Percentiles rank a stretch among this genome's conserved stretches.
phyloP scores from a whole-genome alignment of 192 early-diverging fungal species.

The Haplosporangium gracile region DNA sequence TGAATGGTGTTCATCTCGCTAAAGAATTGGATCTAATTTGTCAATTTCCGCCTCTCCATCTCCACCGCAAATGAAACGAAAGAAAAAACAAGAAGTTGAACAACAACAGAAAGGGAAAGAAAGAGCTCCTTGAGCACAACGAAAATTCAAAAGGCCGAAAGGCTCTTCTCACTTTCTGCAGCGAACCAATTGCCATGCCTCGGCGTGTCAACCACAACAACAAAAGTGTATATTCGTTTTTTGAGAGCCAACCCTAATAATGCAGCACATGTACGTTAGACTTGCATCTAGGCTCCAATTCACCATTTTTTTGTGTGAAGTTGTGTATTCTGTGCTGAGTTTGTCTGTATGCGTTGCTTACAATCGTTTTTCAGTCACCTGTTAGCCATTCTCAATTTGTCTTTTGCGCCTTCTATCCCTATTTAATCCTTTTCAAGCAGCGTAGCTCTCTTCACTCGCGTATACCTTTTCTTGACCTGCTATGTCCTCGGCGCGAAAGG shows the following conservation, averaged over 20 bases:
- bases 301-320: background rate
- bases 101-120: background rate
- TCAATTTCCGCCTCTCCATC: background rate
- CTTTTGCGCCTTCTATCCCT: too few relatives aligned
- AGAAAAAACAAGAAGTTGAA: background rate
- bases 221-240: background rate
- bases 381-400: too few relatives aligned
- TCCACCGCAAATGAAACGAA: background rate
- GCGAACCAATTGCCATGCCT: constrained; percentile 8
- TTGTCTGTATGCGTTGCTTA: too few relatives aligned
- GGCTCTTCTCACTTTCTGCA: background rate
- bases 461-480: too few relatives aligned
- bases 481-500: background rate
- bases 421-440: too few relatives aligned
- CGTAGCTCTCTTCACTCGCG: too few relatives aligned
- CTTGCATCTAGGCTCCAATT: background rate
- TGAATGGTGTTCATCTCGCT: background rate
- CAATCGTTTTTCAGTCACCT: too few relatives aligned
- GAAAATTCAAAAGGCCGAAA: constrained; percentile 9
- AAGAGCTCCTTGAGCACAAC: constrained; percentile 1
- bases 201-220: background rate
- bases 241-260: constrained; percentile 1
- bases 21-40: background rate
- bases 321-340: background rate
- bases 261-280: background rate